Evolutionary conservation across 805 yeast genomes (phyloP), one percentile per base, ranked within the genome.

Genomic region (Lipomyces anomalus): DNA sequence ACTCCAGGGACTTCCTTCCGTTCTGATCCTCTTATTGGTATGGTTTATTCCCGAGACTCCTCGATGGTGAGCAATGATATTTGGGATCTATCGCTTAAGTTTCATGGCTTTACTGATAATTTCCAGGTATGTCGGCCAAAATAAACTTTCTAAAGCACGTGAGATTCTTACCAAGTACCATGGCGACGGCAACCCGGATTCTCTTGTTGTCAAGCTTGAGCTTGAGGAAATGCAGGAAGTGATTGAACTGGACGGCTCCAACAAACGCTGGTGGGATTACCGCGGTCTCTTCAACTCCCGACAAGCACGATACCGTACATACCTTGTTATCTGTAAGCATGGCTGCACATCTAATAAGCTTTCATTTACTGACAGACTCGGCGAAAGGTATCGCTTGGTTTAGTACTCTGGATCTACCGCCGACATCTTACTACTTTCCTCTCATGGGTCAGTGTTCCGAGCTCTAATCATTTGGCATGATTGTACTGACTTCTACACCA

Each of bases 31-130:
- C 13, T 42, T 57, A 9, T 67, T 75, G 39, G 66, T 72, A 7
- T 50, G 62, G 28, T 61, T 67, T 41, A 62, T 76, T 48, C 79
- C 80, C 4, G 79, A 77, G 54, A 71, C 74, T 7, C 80, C 77
- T 33, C 67, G 79, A 51, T 72, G 72, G 71, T n/a, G n/a, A n/a
- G n/a, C n/a, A n/a, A n/a, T n/a, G n/a, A n/a, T n/a, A n/a, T n/a
- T n/a, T n/a, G n/a, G n/a, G n/a, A n/a, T n/a, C n/a, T n/a, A n/a
- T n/a, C n/a, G n/a, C n/a, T n/a, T n/a, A n/a, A n/a, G n/a, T n/a
- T n/a, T n/a, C n/a, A n/a, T n/a, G n/a, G n/a, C n/a, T n/a, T n/a
- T n/a, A n/a, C n/a, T n/a, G n/a, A n/a, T n/a, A n/a, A n/a, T n/a
- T n/a, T n/a, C n/a, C n/a, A n/a, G n/a, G n/a, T n/a, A n/a, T n/a